A percentile compares a stretch with the other conserved stretches of the same genome.
phyloP scores from a whole-genome alignment of 805 yeast genomes.

The Monosporozyma siamensis region DNA sequence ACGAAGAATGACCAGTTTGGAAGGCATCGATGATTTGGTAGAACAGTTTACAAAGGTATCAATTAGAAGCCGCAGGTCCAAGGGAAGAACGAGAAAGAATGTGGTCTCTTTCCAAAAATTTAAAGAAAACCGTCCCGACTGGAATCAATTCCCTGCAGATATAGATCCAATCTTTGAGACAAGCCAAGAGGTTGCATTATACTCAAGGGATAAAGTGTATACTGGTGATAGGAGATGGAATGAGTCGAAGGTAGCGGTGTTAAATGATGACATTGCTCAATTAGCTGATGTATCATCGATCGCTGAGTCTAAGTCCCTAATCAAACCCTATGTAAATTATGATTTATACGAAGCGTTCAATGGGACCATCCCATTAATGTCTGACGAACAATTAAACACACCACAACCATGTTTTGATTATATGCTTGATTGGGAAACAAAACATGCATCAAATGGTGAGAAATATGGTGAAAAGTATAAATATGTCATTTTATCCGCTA shows the following conservation, averaged over 20 bases:
- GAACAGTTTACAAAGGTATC: not conserved
- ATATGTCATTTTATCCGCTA: conserved; percentile 20
- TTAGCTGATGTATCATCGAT: conserved; percentile 3
- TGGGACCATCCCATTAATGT: conserved; percentile 14
- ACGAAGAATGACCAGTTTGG: not conserved
- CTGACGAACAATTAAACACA: conserved; percentile 14
- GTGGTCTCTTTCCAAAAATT: conserved; percentile 1
- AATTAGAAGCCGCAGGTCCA: not conserved
- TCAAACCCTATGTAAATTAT: conserved; percentile 15
- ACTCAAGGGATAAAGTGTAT: conserved; percentile 6
- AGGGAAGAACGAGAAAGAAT: no score
- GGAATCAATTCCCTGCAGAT: conserved; percentile 1
- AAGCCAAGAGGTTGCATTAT: conserved; percentile 16
- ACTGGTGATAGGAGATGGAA: not conserved
- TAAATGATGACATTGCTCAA: conserved; percentile 10
- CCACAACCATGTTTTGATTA: conserved; percentile 17
- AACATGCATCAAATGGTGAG: not conserved
- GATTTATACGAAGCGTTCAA: conserved; percentile 18
- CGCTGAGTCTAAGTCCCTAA: conserved; percentile 1
- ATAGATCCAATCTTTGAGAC: conserved; percentile 12
- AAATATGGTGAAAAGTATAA: conserved; percentile 6
- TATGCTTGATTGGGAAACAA: conserved; percentile 8
- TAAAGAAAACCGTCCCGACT: not conserved
- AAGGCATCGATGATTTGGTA: not conserved
- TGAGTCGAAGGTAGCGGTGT: conserved; percentile 6